phyloP scores from a whole-genome alignment of 73 alveolate genomes.

The Symbiodinium natans region DNA sequence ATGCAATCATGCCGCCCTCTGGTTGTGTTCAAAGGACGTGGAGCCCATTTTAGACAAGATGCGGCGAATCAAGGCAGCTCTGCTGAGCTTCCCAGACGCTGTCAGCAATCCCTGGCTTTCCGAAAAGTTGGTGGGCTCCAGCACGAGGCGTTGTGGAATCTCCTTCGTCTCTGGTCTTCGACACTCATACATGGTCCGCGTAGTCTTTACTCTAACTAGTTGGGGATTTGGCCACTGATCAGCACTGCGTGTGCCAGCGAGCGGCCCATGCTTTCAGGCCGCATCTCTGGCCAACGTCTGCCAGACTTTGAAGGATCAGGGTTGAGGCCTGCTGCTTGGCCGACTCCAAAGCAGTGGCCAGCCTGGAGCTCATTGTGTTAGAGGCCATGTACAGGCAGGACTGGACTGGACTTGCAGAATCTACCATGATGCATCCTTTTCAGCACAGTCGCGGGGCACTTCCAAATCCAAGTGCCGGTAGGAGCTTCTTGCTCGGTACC shows the following conservation, averaged over 20 bases:
- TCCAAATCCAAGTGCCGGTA: not conserved
- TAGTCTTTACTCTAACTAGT: no score
- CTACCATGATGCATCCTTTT: no score
- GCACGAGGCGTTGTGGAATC: not conserved
- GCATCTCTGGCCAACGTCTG: constrained; percentile 33
- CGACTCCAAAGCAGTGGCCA: not conserved
- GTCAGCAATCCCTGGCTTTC: constrained; percentile 23
- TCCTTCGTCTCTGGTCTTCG: not conserved
- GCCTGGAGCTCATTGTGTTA: no score
- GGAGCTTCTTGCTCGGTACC: constrained; percentile 31
- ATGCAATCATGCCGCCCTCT: no score
- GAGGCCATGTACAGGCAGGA: no score
- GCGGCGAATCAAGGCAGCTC: constrained; percentile 32
- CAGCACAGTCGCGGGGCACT: not conserved
- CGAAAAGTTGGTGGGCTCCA: not conserved
- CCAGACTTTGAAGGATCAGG: constrained; percentile 5
- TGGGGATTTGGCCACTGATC: no score
- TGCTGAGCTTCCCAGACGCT: constrained; percentile 74
- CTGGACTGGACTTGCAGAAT: no score
- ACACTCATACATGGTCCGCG: no score
- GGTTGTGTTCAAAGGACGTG: no score
- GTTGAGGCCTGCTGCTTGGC: not conserved
- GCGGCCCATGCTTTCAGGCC: constrained; percentile 69
- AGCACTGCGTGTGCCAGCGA: no score
- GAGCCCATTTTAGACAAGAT: not conserved